Base-by-base conservation (phyloP, 345 rosid genomes). In the Moricandia moricandioides region DNA sequence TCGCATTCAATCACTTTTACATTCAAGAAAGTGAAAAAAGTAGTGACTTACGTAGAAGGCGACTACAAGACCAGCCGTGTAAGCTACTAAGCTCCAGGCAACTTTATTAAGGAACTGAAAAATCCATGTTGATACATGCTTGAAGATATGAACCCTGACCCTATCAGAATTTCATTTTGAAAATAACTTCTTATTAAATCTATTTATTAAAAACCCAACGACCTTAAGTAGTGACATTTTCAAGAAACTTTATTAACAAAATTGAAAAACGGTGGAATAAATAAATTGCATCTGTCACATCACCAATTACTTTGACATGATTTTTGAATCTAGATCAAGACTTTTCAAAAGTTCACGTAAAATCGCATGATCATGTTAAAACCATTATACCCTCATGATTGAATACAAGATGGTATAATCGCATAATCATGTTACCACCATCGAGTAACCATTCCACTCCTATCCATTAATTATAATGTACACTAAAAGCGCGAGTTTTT, bases 121-220 rank as follows among this genome's bases (percentile, higher is more conserved):
- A 90, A 86, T 40, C 97, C 99, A 69, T 95, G 88, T n/a, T 81
- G 83, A 18, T 95, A 89, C 90, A 89, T 82, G 54, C 80, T 89
- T 18, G 97, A 88, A 0, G 99, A 95, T 8, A 92, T 86, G 54
- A 95, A 92, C n/a, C 97, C 99, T 0, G 97, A 79, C 45, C 99
- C 99, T 89, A 30, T 62, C 59, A n/a, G 58, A 16, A 62, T 55
- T 70, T 10, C 60, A 7, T 56, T 8, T 5, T n/a, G 52, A 45
- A 40, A 5, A 45, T 5, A 45, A 45, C 13, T 45, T 45, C 52
- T 2, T 1, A 29, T 29, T 4, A 26, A 9, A 18, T 10, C 12
- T 3, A 5, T 29, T 65, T n/a, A 30, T 4, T 14, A 12, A 66
- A 47, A 47, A 30, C 16, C 6, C 18, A 67, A 31, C 9, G 30